Evolutionary conservation across 768 basidiomycete genomes (phyloP).

Genomic region (Fistulinella prunicolor): DNA sequence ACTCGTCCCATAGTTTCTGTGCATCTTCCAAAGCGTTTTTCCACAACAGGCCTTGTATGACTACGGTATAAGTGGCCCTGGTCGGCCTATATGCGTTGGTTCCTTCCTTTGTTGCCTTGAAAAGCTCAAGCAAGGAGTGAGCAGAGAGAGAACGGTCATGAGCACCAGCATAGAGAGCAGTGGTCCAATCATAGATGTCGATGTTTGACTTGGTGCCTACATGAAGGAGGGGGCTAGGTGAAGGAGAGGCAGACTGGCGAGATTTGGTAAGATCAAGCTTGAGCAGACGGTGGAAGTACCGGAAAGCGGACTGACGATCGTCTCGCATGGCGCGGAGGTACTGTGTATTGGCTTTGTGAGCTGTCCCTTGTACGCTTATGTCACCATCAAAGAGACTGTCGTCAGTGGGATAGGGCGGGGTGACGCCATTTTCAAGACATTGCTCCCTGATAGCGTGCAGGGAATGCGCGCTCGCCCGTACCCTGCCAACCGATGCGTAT

Average conservation of each 20-base stretch:
- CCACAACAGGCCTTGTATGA: slow-evolving; percentile 51
- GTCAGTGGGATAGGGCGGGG: slow-evolving; percentile 22
- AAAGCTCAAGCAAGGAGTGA: slow-evolving; percentile 36
- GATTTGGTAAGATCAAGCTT: slow-evolving; percentile 20
- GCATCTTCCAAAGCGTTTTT: slow-evolving; percentile 42
- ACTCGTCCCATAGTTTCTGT: slow-evolving; percentile 41
- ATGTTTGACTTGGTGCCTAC: slow-evolving; percentile 25
- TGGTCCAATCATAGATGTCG: slow-evolving; percentile 47
- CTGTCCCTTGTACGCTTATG: slow-evolving; percentile 15
- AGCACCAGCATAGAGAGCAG: slow-evolving; percentile 44
- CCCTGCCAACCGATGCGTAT: slow-evolving; percentile 22
- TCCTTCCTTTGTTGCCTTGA: slow-evolving; percentile 30
- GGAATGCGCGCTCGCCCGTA: slow-evolving; percentile 41
- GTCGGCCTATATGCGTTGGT: slow-evolving; percentile 38
- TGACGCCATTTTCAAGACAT: slow-evolving; percentile 15
- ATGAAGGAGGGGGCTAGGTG: neutral
- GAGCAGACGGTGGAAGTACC: slow-evolving; percentile 43
- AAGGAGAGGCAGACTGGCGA: slow-evolving; percentile 3
- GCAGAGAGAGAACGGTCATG: slow-evolving; percentile 36
- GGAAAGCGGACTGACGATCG: slow-evolving; percentile 44
- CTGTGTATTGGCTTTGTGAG: slow-evolving; percentile 40
- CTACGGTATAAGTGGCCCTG: slow-evolving; percentile 48
- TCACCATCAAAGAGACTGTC: neutral
- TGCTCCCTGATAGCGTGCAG: slow-evolving; percentile 37
- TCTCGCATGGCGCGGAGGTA: slow-evolving; percentile 41